Evolutionary conservation across 116 monocot genomes (phyloP).

Genomic region (Zostera marina): DNA sequence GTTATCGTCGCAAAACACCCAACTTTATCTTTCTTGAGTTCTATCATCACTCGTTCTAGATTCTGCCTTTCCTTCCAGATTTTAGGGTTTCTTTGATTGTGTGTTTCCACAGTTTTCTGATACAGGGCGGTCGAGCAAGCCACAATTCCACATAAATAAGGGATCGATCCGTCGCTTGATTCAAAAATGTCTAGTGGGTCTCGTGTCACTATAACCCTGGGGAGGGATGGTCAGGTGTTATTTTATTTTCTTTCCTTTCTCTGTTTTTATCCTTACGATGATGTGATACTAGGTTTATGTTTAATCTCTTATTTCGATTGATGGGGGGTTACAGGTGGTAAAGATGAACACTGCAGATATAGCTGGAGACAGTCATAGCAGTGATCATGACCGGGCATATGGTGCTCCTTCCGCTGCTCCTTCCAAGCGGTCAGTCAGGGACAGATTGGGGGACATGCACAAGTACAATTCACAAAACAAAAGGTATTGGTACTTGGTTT

Average conservation of each 20-base stretch:
- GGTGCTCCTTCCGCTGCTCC: neutral
- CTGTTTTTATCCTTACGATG: neutral
- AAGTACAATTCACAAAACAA: neutral
- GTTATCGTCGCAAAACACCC: too few relatives aligned
- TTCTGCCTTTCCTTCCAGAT: too few relatives aligned
- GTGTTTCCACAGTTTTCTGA: too few relatives aligned
- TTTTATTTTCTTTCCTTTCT: too few relatives aligned
- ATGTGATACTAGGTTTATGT: neutral
- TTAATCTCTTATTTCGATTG: neutral
- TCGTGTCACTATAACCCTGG: neutral
- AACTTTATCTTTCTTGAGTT: too few relatives aligned
- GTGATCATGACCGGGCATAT: too few relatives aligned
- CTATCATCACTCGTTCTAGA: too few relatives aligned
- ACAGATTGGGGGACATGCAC: neutral
- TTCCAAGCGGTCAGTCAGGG: slow-evolving; percentile 1
- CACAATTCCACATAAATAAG: too few relatives aligned
- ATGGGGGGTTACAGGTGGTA: neutral
- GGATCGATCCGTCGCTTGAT: too few relatives aligned
- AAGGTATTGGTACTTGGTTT: neutral
- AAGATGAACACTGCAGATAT: neutral
- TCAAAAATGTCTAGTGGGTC: neutral
- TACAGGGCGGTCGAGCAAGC: too few relatives aligned
- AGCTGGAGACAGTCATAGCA: neutral
- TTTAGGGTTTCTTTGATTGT: too few relatives aligned
- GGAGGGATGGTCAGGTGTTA: neutral